These are phyloP conservation scores for Lentithecium fluviatile DNA, from an alignment of 495 filamentous ascomycete species.

Conservation along the genomic window DNA sequence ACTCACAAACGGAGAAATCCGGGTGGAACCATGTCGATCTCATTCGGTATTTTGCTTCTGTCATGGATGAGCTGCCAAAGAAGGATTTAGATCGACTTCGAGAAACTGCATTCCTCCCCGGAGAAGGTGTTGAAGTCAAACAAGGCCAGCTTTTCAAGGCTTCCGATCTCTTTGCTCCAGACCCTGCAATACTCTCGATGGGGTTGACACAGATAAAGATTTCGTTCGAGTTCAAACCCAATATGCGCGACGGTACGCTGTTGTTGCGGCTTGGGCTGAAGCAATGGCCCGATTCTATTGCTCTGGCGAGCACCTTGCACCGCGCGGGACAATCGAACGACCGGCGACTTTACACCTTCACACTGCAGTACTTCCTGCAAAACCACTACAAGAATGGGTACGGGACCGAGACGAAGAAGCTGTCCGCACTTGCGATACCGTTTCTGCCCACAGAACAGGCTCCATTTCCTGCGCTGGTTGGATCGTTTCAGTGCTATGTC, in stretches of 20 bases:
- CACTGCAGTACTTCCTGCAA: slow-evolving; percentile 78
- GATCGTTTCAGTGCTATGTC: slow-evolving; percentile 75
- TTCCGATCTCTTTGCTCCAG: slow-evolving; percentile 83
- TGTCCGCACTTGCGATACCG: slow-evolving; percentile 50
- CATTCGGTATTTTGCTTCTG: slow-evolving; percentile 88
- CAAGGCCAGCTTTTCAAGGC: slow-evolving; percentile 65
- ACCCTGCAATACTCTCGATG: slow-evolving; percentile 64
- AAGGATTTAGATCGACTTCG: slow-evolving; percentile 79
- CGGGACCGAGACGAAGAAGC: slow-evolving; percentile 54
- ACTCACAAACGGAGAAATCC: slow-evolving; percentile 44
- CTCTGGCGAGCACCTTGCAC: slow-evolving; percentile 74
- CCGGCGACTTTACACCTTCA: slow-evolving; percentile 55
- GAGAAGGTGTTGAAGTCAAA: slow-evolving; percentile 51
- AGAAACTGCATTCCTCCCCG: slow-evolving; percentile 76
- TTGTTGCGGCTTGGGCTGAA: slow-evolving; percentile 27
- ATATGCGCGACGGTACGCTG: slow-evolving; percentile 20
- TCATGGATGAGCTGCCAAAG: slow-evolving; percentile 81
- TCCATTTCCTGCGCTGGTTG: slow-evolving; percentile 57
- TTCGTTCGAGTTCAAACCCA: slow-evolving; percentile 39
- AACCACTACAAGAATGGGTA: slow-evolving; percentile 79
- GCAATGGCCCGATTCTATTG: slow-evolving; percentile 61
- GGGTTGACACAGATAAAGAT: slow-evolving; percentile 80
- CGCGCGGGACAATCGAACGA: slow-evolving; percentile 57
- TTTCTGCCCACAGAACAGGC: slow-evolving; percentile 73
- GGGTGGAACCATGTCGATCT: slow-evolving; percentile 88